Conservation (phyloP, 208 protist species). For the Phytomonas francai region DNA sequence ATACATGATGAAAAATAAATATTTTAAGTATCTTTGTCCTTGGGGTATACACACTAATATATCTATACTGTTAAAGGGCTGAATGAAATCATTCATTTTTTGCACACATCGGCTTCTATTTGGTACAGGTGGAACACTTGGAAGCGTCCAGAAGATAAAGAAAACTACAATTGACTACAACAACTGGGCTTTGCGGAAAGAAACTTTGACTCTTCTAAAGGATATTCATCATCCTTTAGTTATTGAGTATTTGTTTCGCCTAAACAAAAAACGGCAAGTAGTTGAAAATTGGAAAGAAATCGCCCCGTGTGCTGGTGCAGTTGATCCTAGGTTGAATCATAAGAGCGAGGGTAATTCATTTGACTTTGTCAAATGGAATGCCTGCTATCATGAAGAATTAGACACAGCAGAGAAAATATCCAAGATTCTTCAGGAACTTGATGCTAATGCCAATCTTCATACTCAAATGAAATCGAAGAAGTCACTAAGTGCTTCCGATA, state of each 20-base stretch:
- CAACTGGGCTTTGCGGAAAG: constrained; percentile 48
- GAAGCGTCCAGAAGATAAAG: constrained; percentile 60
- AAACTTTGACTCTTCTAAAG: constrained; percentile 35
- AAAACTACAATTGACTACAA: constrained; percentile 38
- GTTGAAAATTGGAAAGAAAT: constrained; percentile 12
- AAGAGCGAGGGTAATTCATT: constrained; percentile 42
- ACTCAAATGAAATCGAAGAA: constrained; percentile 24
- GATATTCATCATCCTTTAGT: constrained; percentile 74
- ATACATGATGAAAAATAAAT: background rate
- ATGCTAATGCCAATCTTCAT: constrained; percentile 52
- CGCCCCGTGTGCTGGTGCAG: background rate
- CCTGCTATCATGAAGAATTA: constrained; percentile 68
- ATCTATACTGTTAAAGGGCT: background rate
- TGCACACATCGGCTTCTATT: constrained; percentile 29
- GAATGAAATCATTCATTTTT: constrained; percentile 16
- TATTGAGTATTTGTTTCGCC: constrained; percentile 73
- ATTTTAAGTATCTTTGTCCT: background rate
- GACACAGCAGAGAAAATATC: constrained; percentile 47
- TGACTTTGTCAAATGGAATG: constrained; percentile 69
- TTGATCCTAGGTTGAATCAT: constrained; percentile 17
- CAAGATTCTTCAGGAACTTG: constrained; percentile 33
- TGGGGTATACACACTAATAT: background rate
- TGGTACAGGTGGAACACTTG: constrained; percentile 73
- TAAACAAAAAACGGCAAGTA: constrained; percentile 40
- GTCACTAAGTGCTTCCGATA: constrained; percentile 28